Evolutionary conservation across 139 green algal genomes (phyloP).

Genomic region (Zygnema cylindricum): DNA sequence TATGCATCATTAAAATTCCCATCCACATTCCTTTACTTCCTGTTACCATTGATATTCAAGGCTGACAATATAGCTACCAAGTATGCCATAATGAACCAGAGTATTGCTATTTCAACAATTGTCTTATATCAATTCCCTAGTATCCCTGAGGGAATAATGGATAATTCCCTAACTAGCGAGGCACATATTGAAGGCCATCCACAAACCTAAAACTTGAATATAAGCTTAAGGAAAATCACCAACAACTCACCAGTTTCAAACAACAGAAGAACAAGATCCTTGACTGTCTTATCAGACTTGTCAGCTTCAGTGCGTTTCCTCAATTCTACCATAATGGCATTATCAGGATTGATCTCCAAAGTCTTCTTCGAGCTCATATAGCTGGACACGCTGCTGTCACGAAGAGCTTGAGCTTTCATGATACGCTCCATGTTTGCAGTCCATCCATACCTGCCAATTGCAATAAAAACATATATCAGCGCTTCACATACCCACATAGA

Average conservation of each 20-base stretch:
- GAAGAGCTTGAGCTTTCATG: constrained; percentile 98
- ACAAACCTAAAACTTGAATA: constrained; percentile 97
- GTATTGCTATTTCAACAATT: no score
- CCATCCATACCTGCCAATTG: constrained; percentile 90
- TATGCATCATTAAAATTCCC: no score
- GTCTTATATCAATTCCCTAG: no score
- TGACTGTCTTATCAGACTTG: constrained; percentile 99
- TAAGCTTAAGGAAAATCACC: constrained; percentile 85
- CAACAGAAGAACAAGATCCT: constrained; percentile 97
- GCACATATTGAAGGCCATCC: no score
- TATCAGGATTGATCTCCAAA: constrained; percentile 98
- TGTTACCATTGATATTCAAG: no score
- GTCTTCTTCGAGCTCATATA: constrained; percentile 99
- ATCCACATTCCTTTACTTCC: no score
- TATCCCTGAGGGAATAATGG: no score
- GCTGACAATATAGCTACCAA: no score
- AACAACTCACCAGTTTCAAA: constrained; percentile 84
- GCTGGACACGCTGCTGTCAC: constrained; percentile 91
- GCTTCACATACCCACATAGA: no score
- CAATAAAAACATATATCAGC: neutral
- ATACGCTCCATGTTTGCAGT: constrained; percentile 99
- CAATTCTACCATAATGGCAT: constrained; percentile 96
- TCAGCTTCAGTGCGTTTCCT: constrained; percentile 87
- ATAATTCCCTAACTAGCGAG: no score
- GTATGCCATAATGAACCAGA: no score